Percentiles rank a stretch among this genome's conserved stretches.
Conservation (phyloP, 2,329 filamentous ascomycete genomes). For the Penicillium sp. region DNA sequence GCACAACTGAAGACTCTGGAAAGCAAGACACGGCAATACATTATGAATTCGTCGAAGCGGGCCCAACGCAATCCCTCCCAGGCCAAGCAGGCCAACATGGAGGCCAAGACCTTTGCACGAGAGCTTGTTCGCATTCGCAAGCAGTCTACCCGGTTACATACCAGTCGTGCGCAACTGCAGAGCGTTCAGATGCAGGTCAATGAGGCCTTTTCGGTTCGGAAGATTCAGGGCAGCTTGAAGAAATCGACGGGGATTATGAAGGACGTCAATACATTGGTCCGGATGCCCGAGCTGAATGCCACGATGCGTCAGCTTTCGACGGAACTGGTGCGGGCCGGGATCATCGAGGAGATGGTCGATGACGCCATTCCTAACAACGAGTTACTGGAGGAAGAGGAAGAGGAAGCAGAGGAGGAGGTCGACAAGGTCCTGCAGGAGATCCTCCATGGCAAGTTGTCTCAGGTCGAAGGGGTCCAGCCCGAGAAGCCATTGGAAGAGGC, state of each 20-base stretch:
- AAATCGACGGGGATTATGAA: slow-evolving; percentile 90
- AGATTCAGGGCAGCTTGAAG: slow-evolving; percentile 86
- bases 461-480: slow-evolving; percentile 56
- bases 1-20: slow-evolving; percentile 67
- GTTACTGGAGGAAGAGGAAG: slow-evolving; percentile 63
- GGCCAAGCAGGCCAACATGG: slow-evolving; percentile 66
- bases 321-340: slow-evolving; percentile 86
- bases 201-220: slow-evolving; percentile 87
- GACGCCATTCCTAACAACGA: too few relatives aligned
- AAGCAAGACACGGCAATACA: slow-evolving; percentile 72
- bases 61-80: slow-evolving; percentile 71
- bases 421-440: slow-evolving; percentile 90
- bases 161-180: slow-evolving; percentile 81
- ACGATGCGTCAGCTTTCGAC: slow-evolving; percentile 82
- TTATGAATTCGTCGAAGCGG: slow-evolving; percentile 71
- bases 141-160: slow-evolving; percentile 64
- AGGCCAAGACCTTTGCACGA: slow-evolving; percentile 78
- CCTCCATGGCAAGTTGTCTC: slow-evolving; percentile 68
- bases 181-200: slow-evolving; percentile 96
- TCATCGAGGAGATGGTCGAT: slow-evolving; percentile 95
- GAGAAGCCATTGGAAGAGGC: too few relatives aligned
- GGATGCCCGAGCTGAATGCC: slow-evolving; percentile 72
- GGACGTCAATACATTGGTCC: slow-evolving; percentile 79
- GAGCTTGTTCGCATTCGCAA: slow-evolving; percentile 78
- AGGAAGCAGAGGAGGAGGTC: slow-evolving; percentile 73